Percentiles rank a stretch among this genome's conserved stretches.
These are phyloP conservation scores for Dorcoceras hygrometricum DNA, from an alignment of 257 asterid species.

Conservation along the genomic window DNA sequence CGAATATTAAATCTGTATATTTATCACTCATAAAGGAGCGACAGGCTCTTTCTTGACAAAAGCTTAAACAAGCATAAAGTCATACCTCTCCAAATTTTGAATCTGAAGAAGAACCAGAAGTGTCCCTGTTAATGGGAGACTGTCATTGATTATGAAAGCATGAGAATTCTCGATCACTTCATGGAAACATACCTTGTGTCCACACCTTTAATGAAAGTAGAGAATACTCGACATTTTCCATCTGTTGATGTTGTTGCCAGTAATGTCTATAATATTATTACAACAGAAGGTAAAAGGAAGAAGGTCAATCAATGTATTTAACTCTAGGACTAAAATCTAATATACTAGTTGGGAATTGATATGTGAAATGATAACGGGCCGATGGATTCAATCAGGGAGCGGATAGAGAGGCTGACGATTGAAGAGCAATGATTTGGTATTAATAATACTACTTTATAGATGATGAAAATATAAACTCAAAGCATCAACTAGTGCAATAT, in stretches of 20 bases:
- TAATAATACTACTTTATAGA: neutral
- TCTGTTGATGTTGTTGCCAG: conserved; percentile 98
- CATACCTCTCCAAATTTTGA: conserved; percentile 93
- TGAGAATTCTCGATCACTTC: conserved; percentile 16
- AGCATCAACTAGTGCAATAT: conserved; percentile 3
- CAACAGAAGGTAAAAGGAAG: neutral
- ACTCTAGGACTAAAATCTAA: neutral
- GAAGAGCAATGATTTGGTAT: too few species aligned
- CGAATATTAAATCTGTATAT: conserved; percentile 14
- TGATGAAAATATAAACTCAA: neutral
- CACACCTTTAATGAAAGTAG: conserved; percentile 97
- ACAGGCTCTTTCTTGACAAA: conserved; percentile 18
- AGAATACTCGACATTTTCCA: conserved; percentile 94
- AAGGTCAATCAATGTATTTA: neutral
- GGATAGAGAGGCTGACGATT: neutral
- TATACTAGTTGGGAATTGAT: neutral
- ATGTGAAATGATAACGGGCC: conserved; percentile 1
- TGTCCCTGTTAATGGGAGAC: conserved; percentile 39
- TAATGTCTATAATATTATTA: conserved; percentile 45
- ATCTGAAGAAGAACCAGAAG: conserved; percentile 59
- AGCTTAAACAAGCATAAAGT: conserved; percentile 21
- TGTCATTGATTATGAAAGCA: conserved; percentile 19
- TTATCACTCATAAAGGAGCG: conserved; percentile 21
- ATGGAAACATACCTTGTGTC: conserved; percentile 65
- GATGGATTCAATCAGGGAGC: conserved; percentile 14